These are phyloP conservation scores for Flaveria sonorensis DNA, from an alignment of 129 eudicot species.

Conservation along the genomic window DNA sequence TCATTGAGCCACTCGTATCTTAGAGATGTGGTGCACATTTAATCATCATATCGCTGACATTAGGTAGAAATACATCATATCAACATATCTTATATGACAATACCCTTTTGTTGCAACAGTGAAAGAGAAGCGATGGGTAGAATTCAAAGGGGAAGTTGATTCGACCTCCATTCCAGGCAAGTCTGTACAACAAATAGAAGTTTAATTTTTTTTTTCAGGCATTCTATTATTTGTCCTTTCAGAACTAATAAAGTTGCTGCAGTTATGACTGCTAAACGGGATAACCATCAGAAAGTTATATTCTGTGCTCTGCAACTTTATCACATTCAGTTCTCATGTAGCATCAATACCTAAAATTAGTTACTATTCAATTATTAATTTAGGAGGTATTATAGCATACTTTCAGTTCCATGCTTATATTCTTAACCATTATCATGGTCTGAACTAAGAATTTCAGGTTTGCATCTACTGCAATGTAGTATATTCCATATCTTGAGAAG, in stretches of 20 bases:
- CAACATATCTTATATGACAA: not conserved
- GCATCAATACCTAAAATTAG: not conserved
- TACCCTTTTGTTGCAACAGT: constrained; percentile 50
- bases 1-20: not conserved
- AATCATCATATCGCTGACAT: constrained; percentile 9
- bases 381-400: not conserved
- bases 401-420: not conserved
- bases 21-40: not conserved
- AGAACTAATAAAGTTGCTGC: not conserved
- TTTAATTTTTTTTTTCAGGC: not conserved
- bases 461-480: not conserved
- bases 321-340: not conserved
- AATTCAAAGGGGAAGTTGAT: constrained; percentile 84
- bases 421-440: not conserved
- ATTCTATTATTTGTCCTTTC: not conserved
- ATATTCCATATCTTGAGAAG: not conserved
- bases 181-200: constrained; percentile 18
- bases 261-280: not conserved
- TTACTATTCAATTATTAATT: not conserved
- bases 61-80: not conserved
- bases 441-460: not conserved
- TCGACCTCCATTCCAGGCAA: constrained; percentile 90
- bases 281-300: constrained; percentile 13
- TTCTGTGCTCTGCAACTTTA: constrained; percentile 1
- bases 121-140: constrained; percentile 95